Conservation (phyloP, 352 stramenopile species). For the Elongisporangium anandrum region DNA sequence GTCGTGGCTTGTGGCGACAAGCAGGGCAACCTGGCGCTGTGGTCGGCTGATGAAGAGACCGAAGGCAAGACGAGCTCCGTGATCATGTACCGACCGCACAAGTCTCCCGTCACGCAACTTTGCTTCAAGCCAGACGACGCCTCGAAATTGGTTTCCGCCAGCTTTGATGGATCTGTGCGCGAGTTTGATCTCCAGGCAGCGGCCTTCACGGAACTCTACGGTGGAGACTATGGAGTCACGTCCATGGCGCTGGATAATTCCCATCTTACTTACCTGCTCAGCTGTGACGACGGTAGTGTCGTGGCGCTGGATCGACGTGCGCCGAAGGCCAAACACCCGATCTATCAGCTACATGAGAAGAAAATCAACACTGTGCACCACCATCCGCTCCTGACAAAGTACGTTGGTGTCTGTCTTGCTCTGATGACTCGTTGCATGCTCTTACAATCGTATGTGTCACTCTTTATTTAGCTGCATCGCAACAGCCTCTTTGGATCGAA, state of each 20-base stretch:
- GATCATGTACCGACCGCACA: slow-evolving; percentile 66
- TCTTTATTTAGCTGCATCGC: slow-evolving; percentile 45
- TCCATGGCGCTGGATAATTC: slow-evolving; percentile 34
- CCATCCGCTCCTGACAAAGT: slow-evolving; percentile 59
- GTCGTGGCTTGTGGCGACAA: slow-evolving; percentile 76
- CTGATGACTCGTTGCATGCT: background rate
- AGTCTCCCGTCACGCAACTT: slow-evolving; percentile 50
- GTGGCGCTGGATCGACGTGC: slow-evolving; percentile 49
- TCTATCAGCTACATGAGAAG: slow-evolving; percentile 69
- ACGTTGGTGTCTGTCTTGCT: slow-evolving; percentile 16
- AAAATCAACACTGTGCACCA: slow-evolving; percentile 85
- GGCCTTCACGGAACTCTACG: slow-evolving; percentile 55
- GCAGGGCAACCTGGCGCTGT: slow-evolving; percentile 65
- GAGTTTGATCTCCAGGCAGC: slow-evolving; percentile 66
- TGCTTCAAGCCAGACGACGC: slow-evolving; percentile 43
- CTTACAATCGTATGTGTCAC: slow-evolving; percentile 6
- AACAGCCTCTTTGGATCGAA: slow-evolving; percentile 79
- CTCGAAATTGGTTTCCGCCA: slow-evolving; percentile 57
- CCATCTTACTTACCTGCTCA: slow-evolving; percentile 33
- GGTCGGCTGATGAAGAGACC: slow-evolving; percentile 29
- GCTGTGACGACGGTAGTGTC: slow-evolving; percentile 60
- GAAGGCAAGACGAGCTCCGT: slow-evolving; percentile 27
- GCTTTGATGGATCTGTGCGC: slow-evolving; percentile 66
- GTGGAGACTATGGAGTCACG: slow-evolving; percentile 44
- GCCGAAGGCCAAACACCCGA: slow-evolving; percentile 16